Base-by-base conservation (phyloP, 31 red algal genomes). In the Porphyra umbilicalis region DNA sequence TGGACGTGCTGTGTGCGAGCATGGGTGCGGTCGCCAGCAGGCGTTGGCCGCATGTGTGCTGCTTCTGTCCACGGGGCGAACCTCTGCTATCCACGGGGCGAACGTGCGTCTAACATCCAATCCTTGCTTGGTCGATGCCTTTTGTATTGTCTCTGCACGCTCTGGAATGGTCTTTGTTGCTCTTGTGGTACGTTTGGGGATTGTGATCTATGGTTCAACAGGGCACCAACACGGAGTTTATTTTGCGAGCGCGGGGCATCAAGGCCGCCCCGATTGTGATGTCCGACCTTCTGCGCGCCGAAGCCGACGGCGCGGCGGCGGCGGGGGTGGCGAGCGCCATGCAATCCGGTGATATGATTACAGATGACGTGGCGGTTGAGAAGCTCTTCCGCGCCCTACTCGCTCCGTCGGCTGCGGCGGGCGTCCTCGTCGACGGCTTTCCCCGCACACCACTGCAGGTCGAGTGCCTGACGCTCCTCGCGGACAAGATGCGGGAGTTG, bases 401-500 rank as follows among this genome's bases (percentile, higher is more conserved):
- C 15, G 76, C 32, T 6, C 76, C 76, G 76, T 35, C 34, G 30
- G 34, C 35, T 34, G 34, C 34, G 3, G 35, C 6, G 30, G 76
- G 76, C 30, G 76, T 78, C 30, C 33, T 78, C 35, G 76, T 78
- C 16, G 76, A 78, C 18, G 76, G 76, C 76, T 78, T 78, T 30
- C 76, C 76, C 10, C 76, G 76, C 33, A 78, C 76, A 15, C 32
- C 76, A 35, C 34, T 35, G 33, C 76, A 78, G 9, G 76, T 78
- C 35, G 76, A 78, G 33, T 35, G 34, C 34, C 76, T 78, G 34
- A 78, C 76, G 34, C 32, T 78, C 30, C 35, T 78, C 18, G 32
- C 32, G 18, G 76, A 78, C 76, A 78, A 78, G 76, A 78, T 78
- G 76, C 32, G 35, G 76, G 76, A 78, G 76, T 32, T 78, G 25